phyloP scores from a whole-genome alignment of 495 filamentous ascomycete genomes.

The Talaromyces thailandensis region DNA sequence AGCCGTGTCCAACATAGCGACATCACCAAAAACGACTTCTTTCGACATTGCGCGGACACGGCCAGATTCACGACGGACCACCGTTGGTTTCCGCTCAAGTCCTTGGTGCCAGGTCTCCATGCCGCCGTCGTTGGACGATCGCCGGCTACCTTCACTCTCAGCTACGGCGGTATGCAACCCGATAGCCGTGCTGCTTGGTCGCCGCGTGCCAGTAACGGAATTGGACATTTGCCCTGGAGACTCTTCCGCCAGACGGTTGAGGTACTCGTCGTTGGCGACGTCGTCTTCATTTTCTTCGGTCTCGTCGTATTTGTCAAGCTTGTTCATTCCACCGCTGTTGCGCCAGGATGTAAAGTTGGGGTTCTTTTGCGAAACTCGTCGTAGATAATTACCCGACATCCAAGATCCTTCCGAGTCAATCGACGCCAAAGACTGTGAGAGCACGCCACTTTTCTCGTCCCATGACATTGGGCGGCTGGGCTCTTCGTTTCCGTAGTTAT shows the following conservation, averaged over 20 bases:
- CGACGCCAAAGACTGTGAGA: slow-evolving; percentile 71
- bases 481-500: slow-evolving; percentile 15
- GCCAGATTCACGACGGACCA: slow-evolving; percentile 38
- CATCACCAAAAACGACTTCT: slow-evolving; percentile 58
- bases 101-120: slow-evolving; percentile 42
- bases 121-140: slow-evolving; percentile 9
- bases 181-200: slow-evolving; percentile 31
- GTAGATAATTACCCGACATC: slow-evolving; percentile 65
- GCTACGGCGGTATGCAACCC: slow-evolving; percentile 17
- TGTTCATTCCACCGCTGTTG: slow-evolving; percentile 37
- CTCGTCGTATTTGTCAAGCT: slow-evolving; percentile 12
- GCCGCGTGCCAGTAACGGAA: slow-evolving; percentile 11
- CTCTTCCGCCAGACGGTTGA: slow-evolving; percentile 44
- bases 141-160: neutral
- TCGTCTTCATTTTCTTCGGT: slow-evolving; percentile 25
- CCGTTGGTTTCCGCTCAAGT: slow-evolving; percentile 47
- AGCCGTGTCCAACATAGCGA: slow-evolving; percentile 35
- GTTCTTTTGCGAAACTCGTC: slow-evolving; percentile 40
- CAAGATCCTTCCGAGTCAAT: slow-evolving; percentile 89
- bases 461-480: slow-evolving; percentile 25
- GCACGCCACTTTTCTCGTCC: slow-evolving; percentile 26
- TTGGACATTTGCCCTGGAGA: slow-evolving; percentile 20
- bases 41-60: slow-evolving; percentile 54
- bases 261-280: slow-evolving; percentile 56
- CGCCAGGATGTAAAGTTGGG: slow-evolving; percentile 27